phyloP scores from a whole-genome alignment of 192 early-diverging fungal species.

The Coemansia sp. region DNA sequence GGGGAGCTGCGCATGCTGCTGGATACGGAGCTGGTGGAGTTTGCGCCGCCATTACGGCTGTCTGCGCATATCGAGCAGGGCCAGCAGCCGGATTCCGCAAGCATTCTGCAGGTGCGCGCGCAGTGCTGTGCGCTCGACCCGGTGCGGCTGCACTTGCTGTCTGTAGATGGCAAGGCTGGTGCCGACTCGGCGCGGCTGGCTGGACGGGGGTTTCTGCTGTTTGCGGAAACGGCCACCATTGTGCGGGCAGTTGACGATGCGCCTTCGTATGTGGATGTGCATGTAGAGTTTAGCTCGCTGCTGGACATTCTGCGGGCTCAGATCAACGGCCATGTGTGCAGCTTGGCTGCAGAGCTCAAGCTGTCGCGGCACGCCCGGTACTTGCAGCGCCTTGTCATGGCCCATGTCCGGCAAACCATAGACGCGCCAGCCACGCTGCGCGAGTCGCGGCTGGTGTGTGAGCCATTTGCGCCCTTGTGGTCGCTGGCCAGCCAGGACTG shows the following conservation, averaged over 20 bases:
- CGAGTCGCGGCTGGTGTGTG: constrained; percentile 6
- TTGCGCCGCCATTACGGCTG: constrained; percentile 13
- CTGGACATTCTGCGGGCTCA: neutral
- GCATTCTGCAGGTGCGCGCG: constrained; percentile 11
- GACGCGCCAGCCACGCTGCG: constrained; percentile 12
- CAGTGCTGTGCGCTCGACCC: constrained; percentile 10
- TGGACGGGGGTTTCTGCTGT: constrained; percentile 19
- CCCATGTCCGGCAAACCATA: constrained; percentile 20
- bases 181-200: neutral
- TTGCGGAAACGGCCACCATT: constrained; percentile 12
- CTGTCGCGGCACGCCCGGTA: constrained; percentile 10
- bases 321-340: neutral
- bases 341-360: constrained; percentile 1
- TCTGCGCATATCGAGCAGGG: neutral
- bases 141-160: constrained; percentile 7
- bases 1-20: constrained; percentile 16
- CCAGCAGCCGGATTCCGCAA: neutral
- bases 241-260: constrained; percentile 5
- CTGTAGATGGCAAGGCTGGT: neutral
- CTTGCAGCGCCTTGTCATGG: constrained; percentile 13
- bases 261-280: neutral
- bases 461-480: constrained; percentile 11
- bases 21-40: constrained; percentile 13
- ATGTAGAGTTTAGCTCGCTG: constrained; percentile 2
- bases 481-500: constrained; percentile 1